These are phyloP conservation scores for Fusarium camptoceras DNA, from an alignment of 2,329 filamentous ascomycete species.

Conservation along the genomic window DNA sequence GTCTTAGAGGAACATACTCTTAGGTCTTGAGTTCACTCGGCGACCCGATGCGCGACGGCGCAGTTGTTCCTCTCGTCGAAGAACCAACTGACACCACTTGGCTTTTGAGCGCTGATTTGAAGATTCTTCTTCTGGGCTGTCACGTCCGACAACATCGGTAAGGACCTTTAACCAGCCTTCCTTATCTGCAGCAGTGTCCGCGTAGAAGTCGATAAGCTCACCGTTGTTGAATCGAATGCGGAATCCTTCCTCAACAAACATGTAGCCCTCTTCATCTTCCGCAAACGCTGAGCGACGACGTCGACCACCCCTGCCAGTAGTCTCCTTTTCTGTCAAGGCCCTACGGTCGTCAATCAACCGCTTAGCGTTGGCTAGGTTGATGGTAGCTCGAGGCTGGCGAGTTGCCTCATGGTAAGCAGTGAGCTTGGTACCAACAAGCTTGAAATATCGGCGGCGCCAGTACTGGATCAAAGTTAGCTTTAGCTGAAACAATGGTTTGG, in stretches of 20 bases:
- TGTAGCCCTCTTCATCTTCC: conserved; percentile 98
- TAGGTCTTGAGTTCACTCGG: conserved; percentile 66
- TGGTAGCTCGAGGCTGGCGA: conserved; percentile 93
- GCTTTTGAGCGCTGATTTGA: conserved; percentile 58
- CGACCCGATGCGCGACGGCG: conserved; percentile 65
- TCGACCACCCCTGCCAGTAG: conserved; percentile 78
- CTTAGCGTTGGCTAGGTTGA: conserved; percentile 92
- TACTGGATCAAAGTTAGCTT: conserved; percentile 71
- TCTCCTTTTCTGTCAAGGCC: conserved; percentile 85
- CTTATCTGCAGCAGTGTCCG: conserved; percentile 87
- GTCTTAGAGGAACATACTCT: conserved; percentile 66
- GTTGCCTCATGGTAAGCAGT: conserved; percentile 97
- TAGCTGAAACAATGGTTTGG: background rate
- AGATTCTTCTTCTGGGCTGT: conserved; percentile 61
- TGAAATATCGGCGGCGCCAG: conserved; percentile 98
- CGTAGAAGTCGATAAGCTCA: conserved; percentile 98
- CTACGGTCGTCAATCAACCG: conserved; percentile 94
- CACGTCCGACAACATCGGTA: conserved; percentile 73
- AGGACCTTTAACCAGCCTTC: conserved; percentile 95
- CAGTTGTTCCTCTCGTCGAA: conserved; percentile 72
- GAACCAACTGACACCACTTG: conserved; percentile 76
- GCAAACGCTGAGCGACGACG: conserved; percentile 95
- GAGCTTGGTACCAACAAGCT: conserved; percentile 87
- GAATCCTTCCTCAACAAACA: conserved; percentile 99
- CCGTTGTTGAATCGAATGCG: conserved; percentile 98